A percentile compares a stretch with the other conserved stretches of the same genome.
These are phyloP conservation scores for Azolla pinnata DNA, from an alignment of 75 land plant genomes.

Conservation along the genomic window DNA sequence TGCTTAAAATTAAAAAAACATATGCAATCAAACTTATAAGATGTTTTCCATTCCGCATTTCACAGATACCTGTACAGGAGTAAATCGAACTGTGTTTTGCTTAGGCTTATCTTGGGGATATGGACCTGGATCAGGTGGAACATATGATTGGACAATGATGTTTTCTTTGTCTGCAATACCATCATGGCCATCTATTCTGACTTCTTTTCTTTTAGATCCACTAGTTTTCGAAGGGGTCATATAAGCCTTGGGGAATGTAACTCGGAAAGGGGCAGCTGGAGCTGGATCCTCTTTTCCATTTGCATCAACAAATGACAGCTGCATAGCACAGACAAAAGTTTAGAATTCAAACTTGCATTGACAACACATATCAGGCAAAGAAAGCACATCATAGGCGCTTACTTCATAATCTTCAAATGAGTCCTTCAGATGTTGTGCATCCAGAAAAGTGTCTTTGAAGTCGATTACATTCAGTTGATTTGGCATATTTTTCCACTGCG, in stretches of 20 bases:
- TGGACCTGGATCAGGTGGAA: slow-evolving; percentile 98
- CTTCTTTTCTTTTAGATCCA: slow-evolving; percentile 20
- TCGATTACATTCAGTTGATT: slow-evolving; percentile 68
- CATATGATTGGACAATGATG: slow-evolving; percentile 66
- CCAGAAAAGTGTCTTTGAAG: slow-evolving; percentile 92
- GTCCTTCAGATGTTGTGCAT: slow-evolving; percentile 73
- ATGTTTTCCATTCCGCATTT: too few species aligned
- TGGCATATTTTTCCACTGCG: slow-evolving; percentile 93
- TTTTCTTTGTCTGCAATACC: slow-evolving; percentile 26
- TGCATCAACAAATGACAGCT: slow-evolving; percentile 54
- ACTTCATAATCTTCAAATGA: slow-evolving; percentile 69
- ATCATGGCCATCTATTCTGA: slow-evolving; percentile 12
- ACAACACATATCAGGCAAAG: neutral
- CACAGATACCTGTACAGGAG: slow-evolving; percentile 81
- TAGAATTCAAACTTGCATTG: neutral
- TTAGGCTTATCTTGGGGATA: slow-evolving; percentile 99
- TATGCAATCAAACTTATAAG: too few species aligned
- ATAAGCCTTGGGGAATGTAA: slow-evolving; percentile 46
- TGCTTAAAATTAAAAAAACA: too few species aligned
- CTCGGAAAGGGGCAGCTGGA: slow-evolving; percentile 74
- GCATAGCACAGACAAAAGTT: slow-evolving; percentile 2
- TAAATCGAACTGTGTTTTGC: slow-evolving; percentile 89
- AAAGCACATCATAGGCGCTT: slow-evolving; percentile 2
- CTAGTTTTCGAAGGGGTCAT: slow-evolving; percentile 43
- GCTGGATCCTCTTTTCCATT: slow-evolving; percentile 57